Evolutionary conservation across 306 rosid genomes (phyloP).

Genomic region (Ochetophila trinervis): DNA sequence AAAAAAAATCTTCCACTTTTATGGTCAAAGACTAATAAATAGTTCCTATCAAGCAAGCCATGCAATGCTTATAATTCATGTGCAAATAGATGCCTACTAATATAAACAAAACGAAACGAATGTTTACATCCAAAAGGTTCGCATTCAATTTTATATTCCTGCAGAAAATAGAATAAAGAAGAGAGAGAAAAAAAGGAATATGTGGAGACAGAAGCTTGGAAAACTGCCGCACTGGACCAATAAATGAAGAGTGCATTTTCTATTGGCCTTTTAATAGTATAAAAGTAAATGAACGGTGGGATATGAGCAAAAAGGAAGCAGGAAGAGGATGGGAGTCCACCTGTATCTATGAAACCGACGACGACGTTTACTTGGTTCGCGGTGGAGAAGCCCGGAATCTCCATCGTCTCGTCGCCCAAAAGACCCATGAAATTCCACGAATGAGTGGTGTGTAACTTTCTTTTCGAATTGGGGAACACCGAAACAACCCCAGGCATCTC

Average conservation of each 20-base stretch:
- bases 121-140: too few relatives aligned
- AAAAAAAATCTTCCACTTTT: conserved; percentile 1
- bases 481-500: conserved; percentile 71
- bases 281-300: too few relatives aligned
- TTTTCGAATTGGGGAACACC: conserved; percentile 66
- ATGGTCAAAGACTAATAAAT: not conserved
- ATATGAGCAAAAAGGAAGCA: not conserved
- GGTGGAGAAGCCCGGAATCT: conserved; percentile 44
- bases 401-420: conserved; percentile 46
- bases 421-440: conserved; percentile 87
- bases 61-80: conserved; percentile 2
- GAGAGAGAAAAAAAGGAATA: too few relatives aligned
- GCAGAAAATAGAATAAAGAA: too few relatives aligned
- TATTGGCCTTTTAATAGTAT: not conserved
- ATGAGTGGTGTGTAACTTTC: conserved; percentile 73
- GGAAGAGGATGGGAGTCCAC: conserved; percentile 14
- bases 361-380: conserved; percentile 64
- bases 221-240: too few relatives aligned
- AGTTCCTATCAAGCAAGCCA: not conserved
- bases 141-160: too few relatives aligned
- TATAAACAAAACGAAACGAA: not conserved
- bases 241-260: too few relatives aligned
- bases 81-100: not conserved
- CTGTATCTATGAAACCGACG: conserved; percentile 74
- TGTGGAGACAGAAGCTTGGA: too few relatives aligned